A percentile compares a stretch with the other conserved stretches of the same genome.
Conservation (phyloP, 768 basidiomycete species). For the Serendipita sp. region DNA sequence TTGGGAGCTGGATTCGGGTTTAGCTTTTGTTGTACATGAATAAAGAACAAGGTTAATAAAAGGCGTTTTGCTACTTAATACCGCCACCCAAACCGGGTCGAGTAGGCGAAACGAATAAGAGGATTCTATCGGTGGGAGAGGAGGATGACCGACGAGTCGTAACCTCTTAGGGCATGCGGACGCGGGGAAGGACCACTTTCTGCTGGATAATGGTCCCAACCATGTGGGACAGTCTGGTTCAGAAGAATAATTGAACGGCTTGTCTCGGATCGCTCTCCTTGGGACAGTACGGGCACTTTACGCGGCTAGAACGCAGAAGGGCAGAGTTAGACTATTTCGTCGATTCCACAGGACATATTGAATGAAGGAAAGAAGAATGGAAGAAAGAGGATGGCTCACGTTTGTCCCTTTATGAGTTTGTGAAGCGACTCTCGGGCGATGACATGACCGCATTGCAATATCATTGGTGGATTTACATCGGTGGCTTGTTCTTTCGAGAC, state of each 20-base stretch:
- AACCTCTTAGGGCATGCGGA: too few species aligned
- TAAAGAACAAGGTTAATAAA: too few species aligned
- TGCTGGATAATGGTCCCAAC: too few species aligned
- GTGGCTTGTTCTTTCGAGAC: conserved; percentile 97
- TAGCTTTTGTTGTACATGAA: too few species aligned
- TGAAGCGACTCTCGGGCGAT: conserved; percentile 82
- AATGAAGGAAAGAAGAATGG: not conserved
- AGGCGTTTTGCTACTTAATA: too few species aligned
- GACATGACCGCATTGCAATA: conserved; percentile 93
- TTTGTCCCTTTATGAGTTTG: conserved; percentile 72
- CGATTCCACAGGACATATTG: too few species aligned
- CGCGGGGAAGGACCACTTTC: too few species aligned
- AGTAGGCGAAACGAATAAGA: too few species aligned
- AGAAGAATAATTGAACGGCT: conserved; percentile 23
- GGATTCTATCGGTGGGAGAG: too few species aligned
- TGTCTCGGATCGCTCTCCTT: conserved; percentile 29
- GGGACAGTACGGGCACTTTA: conserved; percentile 96
- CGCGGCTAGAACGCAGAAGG: conserved; percentile 39
- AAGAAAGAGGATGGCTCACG: conserved; percentile 34
- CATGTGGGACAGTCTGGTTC: not conserved
- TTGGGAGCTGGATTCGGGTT: too few species aligned
- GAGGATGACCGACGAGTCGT: too few species aligned
- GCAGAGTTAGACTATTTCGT: not conserved
- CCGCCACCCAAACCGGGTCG: too few species aligned
- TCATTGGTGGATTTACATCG: conserved; percentile 89